Base-by-base conservation (phyloP, 2,329 filamentous ascomycete genomes). In the Lasiodiplodia theobromae region DNA sequence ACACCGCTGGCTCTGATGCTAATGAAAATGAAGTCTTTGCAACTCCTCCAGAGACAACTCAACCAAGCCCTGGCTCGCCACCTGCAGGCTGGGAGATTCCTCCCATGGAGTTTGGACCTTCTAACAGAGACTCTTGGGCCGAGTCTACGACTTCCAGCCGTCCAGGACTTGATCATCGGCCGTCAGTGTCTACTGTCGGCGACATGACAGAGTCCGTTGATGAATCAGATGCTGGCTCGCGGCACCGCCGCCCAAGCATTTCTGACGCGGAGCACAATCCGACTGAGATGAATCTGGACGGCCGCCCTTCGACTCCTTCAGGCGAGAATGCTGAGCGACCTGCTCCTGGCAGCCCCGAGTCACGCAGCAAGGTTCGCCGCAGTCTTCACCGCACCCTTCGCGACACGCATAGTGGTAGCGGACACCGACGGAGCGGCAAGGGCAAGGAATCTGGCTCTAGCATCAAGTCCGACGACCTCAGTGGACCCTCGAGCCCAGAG, bases 361-460 rank as follows among this genome's bases (percentile, higher is more conserved):
- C 91, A 53, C 86, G 84, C 71, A 89, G 85, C 68, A 93, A 91
- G 76, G 89, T 94, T 63, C 90, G 95, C 28, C 90, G 94, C 70
- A 97, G 94, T 77, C 83, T 98, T 16, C 95, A 97, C 74, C 92
- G 94, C 68, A 97, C 94, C 14, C 86, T 98, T 69, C 89, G 96
- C 71, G 95, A 98, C 74, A 87, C 91, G 16, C 82, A 91, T 84
- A 74, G 91, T 84, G 69, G 89, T 85, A 80, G 86, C 85, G 73
- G 69, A 66, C 80, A 86, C 74, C 90, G 92, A 73, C 89, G 92
- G 38, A 90, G 91, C 77, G 90, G 89, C 72, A 94, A 91, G 77
- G 90, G 91, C 63, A 92, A 90, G 75, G 93, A 96, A 62, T 91
- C 90, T 4, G 82, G 86, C 3, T 88, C 88, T 2, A 91, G 87